Conservation (phyloP, 805 yeast species). For the Pichia manshurica region DNA sequence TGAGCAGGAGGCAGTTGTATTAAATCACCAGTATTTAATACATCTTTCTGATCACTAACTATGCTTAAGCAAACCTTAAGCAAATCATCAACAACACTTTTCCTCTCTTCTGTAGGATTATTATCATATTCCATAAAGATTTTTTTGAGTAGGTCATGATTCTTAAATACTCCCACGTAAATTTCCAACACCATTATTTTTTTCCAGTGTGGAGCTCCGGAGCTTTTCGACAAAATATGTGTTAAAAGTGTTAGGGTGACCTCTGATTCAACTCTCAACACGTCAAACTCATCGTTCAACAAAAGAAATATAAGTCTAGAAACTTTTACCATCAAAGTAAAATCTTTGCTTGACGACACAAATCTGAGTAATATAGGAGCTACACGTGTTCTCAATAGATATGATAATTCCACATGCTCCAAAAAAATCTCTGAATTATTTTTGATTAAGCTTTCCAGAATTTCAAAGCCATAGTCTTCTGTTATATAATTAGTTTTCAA, state of each 20-base stretch:
- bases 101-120: conserved; percentile 42
- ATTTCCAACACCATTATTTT: conserved; percentile 69
- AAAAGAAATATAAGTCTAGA: conserved; percentile 64
- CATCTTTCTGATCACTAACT: conserved; percentile 27
- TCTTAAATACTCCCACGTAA: conserved; percentile 52
- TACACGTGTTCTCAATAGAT: conserved; percentile 57
- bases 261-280: conserved; percentile 72
- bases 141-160: conserved; percentile 44
- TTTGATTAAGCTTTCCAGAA: conserved; percentile 70
- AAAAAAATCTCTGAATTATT: conserved; percentile 55
- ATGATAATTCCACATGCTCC: conserved; percentile 57
- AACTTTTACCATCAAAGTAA: conserved; percentile 68
- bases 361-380: conserved; percentile 72
- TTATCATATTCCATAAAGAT: conserved; percentile 63
- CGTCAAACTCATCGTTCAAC: conserved; percentile 53
- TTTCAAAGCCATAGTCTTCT: conserved; percentile 70
- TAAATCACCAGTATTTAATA: conserved; percentile 33
- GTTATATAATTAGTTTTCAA: conserved; percentile 48
- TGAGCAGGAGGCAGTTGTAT: conserved; percentile 26
- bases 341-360: conserved; percentile 52
- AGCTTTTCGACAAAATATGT: conserved; percentile 58
- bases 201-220: conserved; percentile 63
- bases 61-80: conserved; percentile 38
- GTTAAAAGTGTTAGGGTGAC: conserved; percentile 71
- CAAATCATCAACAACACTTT: conserved; percentile 54